phyloP scores from a whole-genome alignment of 208 protist species.

The Trichomonas tenax region DNA sequence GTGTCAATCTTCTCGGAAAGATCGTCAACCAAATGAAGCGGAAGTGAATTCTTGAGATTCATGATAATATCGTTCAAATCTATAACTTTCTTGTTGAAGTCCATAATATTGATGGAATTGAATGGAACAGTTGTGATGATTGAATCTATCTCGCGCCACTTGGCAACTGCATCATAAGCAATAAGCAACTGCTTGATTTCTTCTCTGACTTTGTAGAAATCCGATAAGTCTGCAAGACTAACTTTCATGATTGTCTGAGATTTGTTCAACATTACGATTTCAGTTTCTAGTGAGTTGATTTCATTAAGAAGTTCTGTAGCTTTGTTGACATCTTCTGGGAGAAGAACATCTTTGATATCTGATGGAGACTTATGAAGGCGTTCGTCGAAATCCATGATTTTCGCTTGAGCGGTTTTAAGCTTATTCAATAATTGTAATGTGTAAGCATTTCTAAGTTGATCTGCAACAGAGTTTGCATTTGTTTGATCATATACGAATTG shows the following conservation, averaged over 20 bases:
- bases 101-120: background rate
- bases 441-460: background rate
- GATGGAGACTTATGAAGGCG: background rate
- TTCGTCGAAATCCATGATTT: background rate
- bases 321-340: background rate
- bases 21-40: background rate
- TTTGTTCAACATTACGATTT: background rate
- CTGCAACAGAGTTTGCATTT: background rate
- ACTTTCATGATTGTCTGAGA: background rate
- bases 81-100: background rate
- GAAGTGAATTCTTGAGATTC: background rate
- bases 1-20: background rate
- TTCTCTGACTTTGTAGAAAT: background rate
- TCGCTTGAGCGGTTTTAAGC: background rate
- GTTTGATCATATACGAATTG: background rate
- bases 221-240: background rate
- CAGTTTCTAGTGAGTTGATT: background rate
- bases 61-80: background rate
- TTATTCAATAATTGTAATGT: background rate
- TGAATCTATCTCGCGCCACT: background rate
- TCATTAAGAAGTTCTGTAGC: background rate
- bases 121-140: background rate
- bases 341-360: background rate
- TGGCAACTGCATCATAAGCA: background rate
- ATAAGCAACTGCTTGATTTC: background rate